Evolutionary conservation across 179 eudicot species (phyloP), one percentile per base, ranked within the genome.

Genomic region (Beta corolliflora): DNA sequence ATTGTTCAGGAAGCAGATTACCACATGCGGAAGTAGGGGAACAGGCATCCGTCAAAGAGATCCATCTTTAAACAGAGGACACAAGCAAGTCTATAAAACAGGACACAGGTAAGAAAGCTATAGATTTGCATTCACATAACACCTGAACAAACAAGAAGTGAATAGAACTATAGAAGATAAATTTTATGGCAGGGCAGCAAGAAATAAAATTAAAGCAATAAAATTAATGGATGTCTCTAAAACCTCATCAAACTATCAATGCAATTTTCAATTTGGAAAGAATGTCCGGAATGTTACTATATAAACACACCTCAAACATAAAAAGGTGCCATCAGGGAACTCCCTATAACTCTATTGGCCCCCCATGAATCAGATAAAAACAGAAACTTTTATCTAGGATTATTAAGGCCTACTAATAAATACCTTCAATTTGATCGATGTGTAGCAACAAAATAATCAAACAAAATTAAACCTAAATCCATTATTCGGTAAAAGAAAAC

Each of bases 341-440:
- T 87, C 71, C 90, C 88, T 79, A 74, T 78, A 48, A 79, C 23
- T 70, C 41, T 90, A 25, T 92, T 55, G 59, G 88, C 88, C 90
- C 83, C 86, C 90, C 89, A 91, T 87, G 91, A 90, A 89, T 89
- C 90, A 86, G 82, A 86, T 86, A 88, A 89, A 88, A 86, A 86
- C 82, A 41, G 7, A 59, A 41, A 77, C 25, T 63, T 78, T 86
- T 77, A 85, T 48, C 80, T 83, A 89, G 88, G 90, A 89, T 89
- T 87, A 87, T 85, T 87, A 86, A 89, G 90, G 92, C 83, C 52
- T 36, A 36, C 85, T 36, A 44, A 14, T n/a, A 9, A 52, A 31
- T 1, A n/a, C 4, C 55, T 21, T 56, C 71, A 45, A 66, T n/a
- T 65, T 6, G 21, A 46, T 3, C 75, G 58, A 0, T 8, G 46